Conservation (phyloP, 768 basidiomycete genomes). For the Mycena floridula region DNA sequence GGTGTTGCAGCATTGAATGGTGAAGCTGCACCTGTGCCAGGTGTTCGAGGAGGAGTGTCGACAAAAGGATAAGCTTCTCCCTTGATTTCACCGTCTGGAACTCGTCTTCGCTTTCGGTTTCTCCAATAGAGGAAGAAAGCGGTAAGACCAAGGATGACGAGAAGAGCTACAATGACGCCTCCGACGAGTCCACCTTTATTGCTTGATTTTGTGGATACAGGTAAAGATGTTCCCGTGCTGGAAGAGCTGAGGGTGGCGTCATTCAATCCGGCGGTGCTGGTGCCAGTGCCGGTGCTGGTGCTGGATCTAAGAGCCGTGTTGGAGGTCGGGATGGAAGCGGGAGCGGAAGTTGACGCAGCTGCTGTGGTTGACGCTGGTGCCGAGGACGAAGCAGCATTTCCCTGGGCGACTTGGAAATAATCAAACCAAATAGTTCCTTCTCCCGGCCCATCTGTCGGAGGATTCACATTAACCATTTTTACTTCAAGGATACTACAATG, state of each 20-base stretch:
- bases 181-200: constrained; percentile 3
- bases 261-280: background rate
- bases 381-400: constrained; percentile 10
- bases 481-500: constrained; percentile 24
- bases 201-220: constrained; percentile 1
- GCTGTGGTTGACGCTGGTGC: constrained; percentile 3
- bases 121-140: background rate
- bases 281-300: background rate
- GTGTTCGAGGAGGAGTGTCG: background rate
- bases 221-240: background rate
- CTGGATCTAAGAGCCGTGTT: background rate
- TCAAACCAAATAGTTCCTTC: constrained; percentile 40
- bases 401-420: constrained; percentile 26
- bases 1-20: too few relatives aligned
- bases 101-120: background rate
- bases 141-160: constrained; percentile 1
- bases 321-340: background rate
- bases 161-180: constrained; percentile 3
- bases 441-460: constrained; percentile 8
- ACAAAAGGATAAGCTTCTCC: too few relatives aligned
- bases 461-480: constrained; percentile 28
- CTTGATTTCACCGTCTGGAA: too few relatives aligned
- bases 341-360: constrained; percentile 1
- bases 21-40: background rate
- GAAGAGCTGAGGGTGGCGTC: background rate